Conservation (phyloP, 805 yeast genomes). For the Saccharomycopsis oosterbeekiorum region DNA sequence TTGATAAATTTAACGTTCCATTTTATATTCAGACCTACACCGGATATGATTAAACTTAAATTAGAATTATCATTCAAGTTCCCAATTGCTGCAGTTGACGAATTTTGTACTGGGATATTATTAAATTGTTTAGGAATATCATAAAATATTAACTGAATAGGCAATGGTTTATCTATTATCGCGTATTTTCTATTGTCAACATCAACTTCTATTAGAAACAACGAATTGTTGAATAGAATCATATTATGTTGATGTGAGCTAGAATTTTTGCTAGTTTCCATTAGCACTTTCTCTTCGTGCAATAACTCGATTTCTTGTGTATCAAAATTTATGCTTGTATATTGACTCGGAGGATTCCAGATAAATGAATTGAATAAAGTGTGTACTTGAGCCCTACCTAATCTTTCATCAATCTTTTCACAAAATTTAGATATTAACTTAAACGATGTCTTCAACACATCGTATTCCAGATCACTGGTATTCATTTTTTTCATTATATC, state of each 20-base stretch:
- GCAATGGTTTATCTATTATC: constrained; percentile 15
- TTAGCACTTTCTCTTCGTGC: not conserved
- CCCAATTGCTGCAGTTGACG: not conserved
- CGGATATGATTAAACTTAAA: not conserved
- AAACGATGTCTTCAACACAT: constrained; percentile 7
- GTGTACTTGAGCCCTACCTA: constrained; percentile 15
- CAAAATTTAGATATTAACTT: constrained; percentile 9
- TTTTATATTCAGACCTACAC: not conserved
- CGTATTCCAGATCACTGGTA: constrained; percentile 7
- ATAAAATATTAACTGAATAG: constrained; percentile 8
- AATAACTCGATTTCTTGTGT: constrained; percentile 11
- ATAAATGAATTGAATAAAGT: constrained; percentile 7
- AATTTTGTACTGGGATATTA: not conserved
- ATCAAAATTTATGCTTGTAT: constrained; percentile 6
- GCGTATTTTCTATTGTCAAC: constrained; percentile 5
- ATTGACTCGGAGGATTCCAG: constrained; percentile 8
- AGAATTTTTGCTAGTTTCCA: not conserved
- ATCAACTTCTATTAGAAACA: constrained; percentile 13
- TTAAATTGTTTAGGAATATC: constrained; percentile 5
- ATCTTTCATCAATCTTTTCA: constrained; percentile 13
- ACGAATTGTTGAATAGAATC: constrained; percentile 11
- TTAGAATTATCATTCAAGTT: not conserved
- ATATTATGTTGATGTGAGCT: constrained; percentile 6
- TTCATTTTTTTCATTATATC: constrained; percentile 5
- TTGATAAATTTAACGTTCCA: constrained; percentile 10